These are phyloP conservation scores for Chaetomium strumarium DNA, from an alignment of 2,329 filamentous ascomycete genomes.

Conservation along the genomic window DNA sequence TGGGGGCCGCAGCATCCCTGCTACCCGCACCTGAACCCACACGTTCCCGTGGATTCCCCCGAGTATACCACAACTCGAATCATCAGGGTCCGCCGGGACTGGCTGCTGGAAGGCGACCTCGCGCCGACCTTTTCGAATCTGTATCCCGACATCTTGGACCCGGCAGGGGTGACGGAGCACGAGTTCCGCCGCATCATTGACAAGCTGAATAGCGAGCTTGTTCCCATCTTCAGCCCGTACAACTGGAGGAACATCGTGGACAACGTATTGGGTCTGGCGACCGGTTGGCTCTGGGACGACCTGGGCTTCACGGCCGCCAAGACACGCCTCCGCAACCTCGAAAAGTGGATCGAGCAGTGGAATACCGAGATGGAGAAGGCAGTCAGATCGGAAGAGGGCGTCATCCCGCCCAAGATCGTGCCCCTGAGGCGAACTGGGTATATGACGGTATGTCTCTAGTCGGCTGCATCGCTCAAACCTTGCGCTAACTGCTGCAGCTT, in stretches of 20 bases:
- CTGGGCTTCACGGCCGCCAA: slow-evolving; percentile 73
- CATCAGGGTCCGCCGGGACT: slow-evolving; percentile 86
- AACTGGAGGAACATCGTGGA: slow-evolving; percentile 73
- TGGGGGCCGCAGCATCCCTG: slow-evolving; percentile 96
- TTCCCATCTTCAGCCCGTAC: slow-evolving; percentile 75
- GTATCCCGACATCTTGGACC: slow-evolving; percentile 92
- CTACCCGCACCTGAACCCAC: slow-evolving; percentile 87
- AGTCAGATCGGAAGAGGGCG: slow-evolving; percentile 44
- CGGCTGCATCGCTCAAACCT: neutral
- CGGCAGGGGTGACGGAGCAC: slow-evolving; percentile 71
- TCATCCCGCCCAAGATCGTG: slow-evolving; percentile 63
- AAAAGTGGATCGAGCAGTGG: slow-evolving; percentile 82
- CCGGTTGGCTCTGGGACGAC: slow-evolving; percentile 95
- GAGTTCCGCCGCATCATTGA: slow-evolving; percentile 81
- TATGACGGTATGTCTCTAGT: slow-evolving; percentile 58
- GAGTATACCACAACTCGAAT: slow-evolving; percentile 77
- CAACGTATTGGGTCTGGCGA: slow-evolving; percentile 69
- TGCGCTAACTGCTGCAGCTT: slow-evolving; percentile 46
- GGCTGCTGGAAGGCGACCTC: slow-evolving; percentile 81
- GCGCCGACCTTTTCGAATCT: slow-evolving; percentile 91
- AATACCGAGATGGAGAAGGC: slow-evolving; percentile 64
- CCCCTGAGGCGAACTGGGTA: slow-evolving; percentile 78
- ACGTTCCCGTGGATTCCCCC: slow-evolving; percentile 71
- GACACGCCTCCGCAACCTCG: slow-evolving; percentile 60
- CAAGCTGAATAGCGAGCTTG: slow-evolving; percentile 71